These are phyloP conservation scores for Onygenales sp. DNA, from an alignment of 2,329 filamentous ascomycete genomes.

Conservation along the genomic window DNA sequence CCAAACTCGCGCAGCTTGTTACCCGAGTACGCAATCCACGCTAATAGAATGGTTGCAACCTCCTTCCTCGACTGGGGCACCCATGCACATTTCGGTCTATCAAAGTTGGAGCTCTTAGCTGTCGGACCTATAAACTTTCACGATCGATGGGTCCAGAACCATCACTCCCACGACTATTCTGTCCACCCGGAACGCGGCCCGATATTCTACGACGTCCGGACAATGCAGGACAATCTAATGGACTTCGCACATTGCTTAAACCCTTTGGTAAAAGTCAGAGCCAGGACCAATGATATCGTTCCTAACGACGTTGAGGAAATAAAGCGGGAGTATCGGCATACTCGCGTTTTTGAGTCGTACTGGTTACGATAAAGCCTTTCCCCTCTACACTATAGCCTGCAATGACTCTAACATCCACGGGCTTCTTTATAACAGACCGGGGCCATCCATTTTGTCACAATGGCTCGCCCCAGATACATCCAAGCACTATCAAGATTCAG, in stretches of 20 bases:
- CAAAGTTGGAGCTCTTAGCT: neutral
- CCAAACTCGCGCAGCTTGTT: neutral
- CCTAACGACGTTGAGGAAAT: neutral
- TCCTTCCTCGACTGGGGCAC: neutral
- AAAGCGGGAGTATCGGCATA: neutral
- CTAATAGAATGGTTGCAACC: neutral
- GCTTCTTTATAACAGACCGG: no score
- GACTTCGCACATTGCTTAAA: neutral
- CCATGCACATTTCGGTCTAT: neutral
- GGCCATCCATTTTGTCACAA: no score
- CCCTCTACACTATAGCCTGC: no score
- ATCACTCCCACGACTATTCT: neutral
- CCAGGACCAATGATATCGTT: neutral
- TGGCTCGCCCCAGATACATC: no score
- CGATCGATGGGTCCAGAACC: conserved; percentile 1
- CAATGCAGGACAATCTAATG: neutral
- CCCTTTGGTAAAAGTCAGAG: neutral
- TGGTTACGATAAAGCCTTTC: neutral
- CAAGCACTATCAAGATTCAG: no score
- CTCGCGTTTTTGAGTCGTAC: conserved; percentile 3
- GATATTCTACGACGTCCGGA: neutral
- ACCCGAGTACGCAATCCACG: neutral
- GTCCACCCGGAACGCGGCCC: neutral
- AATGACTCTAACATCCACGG: no score
- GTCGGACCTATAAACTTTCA: neutral